Conservation (phyloP, 2,329 filamentous ascomycete genomes). For the Cercospora beticola region DNA sequence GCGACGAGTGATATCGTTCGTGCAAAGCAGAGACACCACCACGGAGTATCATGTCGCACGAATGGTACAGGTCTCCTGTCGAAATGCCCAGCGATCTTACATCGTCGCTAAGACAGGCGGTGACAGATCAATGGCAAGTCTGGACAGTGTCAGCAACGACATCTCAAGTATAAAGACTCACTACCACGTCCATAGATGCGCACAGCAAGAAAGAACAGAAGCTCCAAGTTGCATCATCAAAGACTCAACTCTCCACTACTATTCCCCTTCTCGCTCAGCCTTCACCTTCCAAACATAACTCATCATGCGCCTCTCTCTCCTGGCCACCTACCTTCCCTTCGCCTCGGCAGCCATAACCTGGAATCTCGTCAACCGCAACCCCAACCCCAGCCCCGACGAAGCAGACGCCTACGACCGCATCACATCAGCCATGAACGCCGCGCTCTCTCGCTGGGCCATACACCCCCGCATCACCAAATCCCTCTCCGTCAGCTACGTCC, state of each 20-base stretch:
- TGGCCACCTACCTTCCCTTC: background rate
- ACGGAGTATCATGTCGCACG: background rate
- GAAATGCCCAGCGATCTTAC: background rate
- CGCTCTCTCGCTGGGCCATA: conserved; percentile 12
- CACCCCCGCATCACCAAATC: conserved; percentile 16
- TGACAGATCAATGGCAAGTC: background rate
- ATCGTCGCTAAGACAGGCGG: background rate
- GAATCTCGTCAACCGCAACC: conserved; percentile 46
- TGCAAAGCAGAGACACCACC: background rate
- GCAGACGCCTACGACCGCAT: conserved; percentile 20
- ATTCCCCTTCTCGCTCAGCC: background rate
- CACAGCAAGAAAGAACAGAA: background rate
- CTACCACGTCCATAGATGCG: background rate
- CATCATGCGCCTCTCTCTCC: background rate
- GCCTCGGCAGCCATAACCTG: conserved; percentile 41
- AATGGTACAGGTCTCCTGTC: background rate
- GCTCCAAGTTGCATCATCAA: background rate
- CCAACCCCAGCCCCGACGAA: conserved; percentile 26
- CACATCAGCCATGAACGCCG: conserved; percentile 17
- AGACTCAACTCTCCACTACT: background rate
- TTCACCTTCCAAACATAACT: background rate
- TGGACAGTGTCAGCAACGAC: background rate
- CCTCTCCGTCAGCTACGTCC: conserved; percentile 20
- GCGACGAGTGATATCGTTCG: background rate
- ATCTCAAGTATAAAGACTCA: background rate